A percentile compares a stretch with the other conserved stretches of the same genome.
Evolutionary conservation across 1,139 yeast genomes (phyloP).

Genomic region (Kluyveromyces sp.): DNA sequence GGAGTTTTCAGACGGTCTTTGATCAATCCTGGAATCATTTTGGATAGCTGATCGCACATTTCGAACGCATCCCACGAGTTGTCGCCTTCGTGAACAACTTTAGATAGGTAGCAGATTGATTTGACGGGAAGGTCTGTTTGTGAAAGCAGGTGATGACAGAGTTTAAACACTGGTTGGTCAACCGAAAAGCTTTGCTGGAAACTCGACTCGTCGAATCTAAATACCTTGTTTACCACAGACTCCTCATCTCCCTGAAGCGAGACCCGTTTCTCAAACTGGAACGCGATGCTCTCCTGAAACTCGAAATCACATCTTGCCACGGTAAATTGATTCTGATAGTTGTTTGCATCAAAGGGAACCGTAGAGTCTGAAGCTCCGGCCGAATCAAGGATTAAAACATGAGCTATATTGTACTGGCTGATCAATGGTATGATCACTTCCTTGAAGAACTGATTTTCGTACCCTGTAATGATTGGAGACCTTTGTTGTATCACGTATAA

Average conservation of each 20-base stretch:
- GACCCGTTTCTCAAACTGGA: constrained; percentile 20
- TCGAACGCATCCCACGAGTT: constrained; percentile 65
- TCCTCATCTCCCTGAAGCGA: constrained; percentile 17
- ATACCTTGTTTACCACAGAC: constrained; percentile 19
- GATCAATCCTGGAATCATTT: constrained; percentile 20
- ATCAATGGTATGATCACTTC: constrained; percentile 51
- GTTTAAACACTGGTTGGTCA: constrained; percentile 26
- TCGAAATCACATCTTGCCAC: constrained; percentile 22
- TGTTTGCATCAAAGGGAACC: constrained; percentile 10
- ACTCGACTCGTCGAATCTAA: constrained; percentile 22
- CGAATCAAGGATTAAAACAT: constrained; percentile 60
- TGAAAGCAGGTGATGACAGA: constrained; percentile 26
- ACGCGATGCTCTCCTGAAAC: constrained; percentile 20
- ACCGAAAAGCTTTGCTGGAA: constrained; percentile 27
- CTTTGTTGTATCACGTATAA: constrained; percentile 69
- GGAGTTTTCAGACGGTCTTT: constrained; percentile 45
- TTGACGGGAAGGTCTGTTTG: constrained; percentile 12
- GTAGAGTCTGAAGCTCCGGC: constrained; percentile 52
- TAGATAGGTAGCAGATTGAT: constrained; percentile 25
- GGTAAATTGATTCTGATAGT: constrained; percentile 15
- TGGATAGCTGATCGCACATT: constrained; percentile 41
- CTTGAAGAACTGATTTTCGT: constrained; percentile 43
- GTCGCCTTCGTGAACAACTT: constrained; percentile 84
- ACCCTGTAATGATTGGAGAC: constrained; percentile 73
- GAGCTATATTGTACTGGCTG: constrained; percentile 35